Conservation (phyloP, 2,329 filamentous ascomycete genomes). For the Chrysosporium queenslandicum region DNA sequence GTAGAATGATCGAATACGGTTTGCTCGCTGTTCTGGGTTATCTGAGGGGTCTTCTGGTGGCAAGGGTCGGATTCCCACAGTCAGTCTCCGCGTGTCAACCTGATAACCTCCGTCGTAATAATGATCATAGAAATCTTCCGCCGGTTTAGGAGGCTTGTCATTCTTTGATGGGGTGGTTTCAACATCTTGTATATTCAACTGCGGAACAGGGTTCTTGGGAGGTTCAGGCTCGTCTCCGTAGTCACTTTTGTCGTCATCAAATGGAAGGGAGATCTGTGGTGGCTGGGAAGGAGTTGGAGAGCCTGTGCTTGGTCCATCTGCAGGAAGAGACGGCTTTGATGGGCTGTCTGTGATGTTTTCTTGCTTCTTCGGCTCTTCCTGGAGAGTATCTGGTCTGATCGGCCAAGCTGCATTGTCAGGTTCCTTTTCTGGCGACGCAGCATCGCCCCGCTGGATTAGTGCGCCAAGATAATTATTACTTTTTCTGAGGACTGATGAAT, state of each 20-base stretch:
- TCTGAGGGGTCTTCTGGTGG: constrained; percentile 79
- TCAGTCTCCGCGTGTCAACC: constrained; percentile 43
- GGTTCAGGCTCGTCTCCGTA: constrained; percentile 46
- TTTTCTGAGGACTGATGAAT: constrained; percentile 25
- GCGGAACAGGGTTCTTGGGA: constrained; percentile 37
- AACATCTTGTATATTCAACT: constrained; percentile 23
- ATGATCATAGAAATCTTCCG: constrained; percentile 21
- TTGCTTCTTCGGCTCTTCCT: constrained; percentile 8
- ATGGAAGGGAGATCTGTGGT: constrained; percentile 33
- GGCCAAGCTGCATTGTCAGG: constrained; percentile 7
- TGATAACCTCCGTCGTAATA: constrained; percentile 17
- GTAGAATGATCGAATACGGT: constrained; percentile 96
- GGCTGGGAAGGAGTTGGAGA: constrained; percentile 17
- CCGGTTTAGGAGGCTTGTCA: constrained; percentile 10
- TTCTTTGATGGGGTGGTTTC: background rate
- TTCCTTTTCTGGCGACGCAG: background rate
- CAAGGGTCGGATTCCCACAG: constrained; percentile 64
- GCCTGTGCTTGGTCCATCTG: background rate
- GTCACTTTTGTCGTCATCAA: constrained; percentile 44
- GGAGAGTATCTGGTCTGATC: constrained; percentile 17
- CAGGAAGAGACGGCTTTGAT: background rate
- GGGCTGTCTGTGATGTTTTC: background rate
- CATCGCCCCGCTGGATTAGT: constrained; percentile 29
- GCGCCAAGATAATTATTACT: constrained; percentile 33
- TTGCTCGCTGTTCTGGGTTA: constrained; percentile 87